phyloP scores from a whole-genome alignment of 768 basidiomycete species.

The Termitomyces sp. region DNA sequence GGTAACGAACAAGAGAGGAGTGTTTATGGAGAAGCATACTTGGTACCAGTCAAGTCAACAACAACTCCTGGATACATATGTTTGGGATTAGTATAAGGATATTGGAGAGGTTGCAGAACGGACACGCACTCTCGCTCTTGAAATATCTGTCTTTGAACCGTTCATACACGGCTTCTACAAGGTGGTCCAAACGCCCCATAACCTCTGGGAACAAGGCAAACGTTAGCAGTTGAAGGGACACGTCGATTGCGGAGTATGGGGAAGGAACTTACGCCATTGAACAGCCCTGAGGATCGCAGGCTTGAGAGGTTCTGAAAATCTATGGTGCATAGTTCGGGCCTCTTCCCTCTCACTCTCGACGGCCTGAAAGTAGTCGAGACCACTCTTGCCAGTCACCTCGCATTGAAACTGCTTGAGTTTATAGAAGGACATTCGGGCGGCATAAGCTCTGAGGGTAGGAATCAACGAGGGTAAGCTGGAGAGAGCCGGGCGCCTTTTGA shows the following conservation, averaged over 20 bases:
- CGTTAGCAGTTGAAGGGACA: conserved; percentile 13
- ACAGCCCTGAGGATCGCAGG: conserved; percentile 86
- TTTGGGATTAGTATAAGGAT: conserved; percentile 14
- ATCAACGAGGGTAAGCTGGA: conserved; percentile 13
- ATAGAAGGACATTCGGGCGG: conserved; percentile 93
- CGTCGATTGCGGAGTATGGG: conserved; percentile 15
- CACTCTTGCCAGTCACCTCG: conserved; percentile 93
- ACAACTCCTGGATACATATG: conserved; percentile 57
- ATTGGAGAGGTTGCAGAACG: background rate
- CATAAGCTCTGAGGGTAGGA: conserved; percentile 56
- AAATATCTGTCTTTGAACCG: conserved; percentile 97
- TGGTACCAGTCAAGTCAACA: conserved; percentile 83
- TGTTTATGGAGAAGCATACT: conserved; percentile 42
- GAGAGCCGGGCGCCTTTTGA: conserved; percentile 22
- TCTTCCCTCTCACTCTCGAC: conserved; percentile 89
- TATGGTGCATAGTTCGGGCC: conserved; percentile 81
- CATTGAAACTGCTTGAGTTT: conserved; percentile 93
- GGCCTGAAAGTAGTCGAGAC: conserved; percentile 92
- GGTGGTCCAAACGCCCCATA: conserved; percentile 90
- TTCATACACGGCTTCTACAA: conserved; percentile 93
- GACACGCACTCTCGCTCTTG: conserved; percentile 76
- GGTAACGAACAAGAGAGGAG: conserved; percentile 1
- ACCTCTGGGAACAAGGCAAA: conserved; percentile 62
- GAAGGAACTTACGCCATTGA: conserved; percentile 85
- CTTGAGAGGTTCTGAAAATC: conserved; percentile 93